phyloP scores from a whole-genome alignment of 108 stramenopile species.

The Skeletonema costatum region DNA sequence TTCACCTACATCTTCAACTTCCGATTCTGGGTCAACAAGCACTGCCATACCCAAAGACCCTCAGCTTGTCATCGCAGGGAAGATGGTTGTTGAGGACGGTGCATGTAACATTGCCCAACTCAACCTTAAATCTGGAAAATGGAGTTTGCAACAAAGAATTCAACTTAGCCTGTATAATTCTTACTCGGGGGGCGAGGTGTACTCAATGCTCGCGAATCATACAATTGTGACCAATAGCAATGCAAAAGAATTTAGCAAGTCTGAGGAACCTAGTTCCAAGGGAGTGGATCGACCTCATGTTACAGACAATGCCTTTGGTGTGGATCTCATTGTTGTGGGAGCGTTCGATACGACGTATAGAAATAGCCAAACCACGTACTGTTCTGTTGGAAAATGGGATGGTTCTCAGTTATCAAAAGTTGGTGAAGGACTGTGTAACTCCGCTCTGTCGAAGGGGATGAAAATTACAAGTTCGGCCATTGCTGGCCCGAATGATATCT shows the following conservation, averaged over 20 bases:
- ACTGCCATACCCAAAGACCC: conserved; percentile 47
- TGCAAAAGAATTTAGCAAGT: conserved; percentile 36
- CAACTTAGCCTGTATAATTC: conserved; percentile 87
- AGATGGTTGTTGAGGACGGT: conserved; percentile 80
- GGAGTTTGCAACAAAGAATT: conserved; percentile 79
- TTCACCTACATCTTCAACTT: background rate
- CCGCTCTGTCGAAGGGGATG: conserved; percentile 86
- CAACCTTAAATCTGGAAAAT: conserved; percentile 65
- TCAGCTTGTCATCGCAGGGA: conserved; percentile 84
- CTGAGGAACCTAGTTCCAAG: conserved; percentile 14
- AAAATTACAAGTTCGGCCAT: conserved; percentile 86
- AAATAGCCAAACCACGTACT: conserved; percentile 94
- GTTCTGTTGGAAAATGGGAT: conserved; percentile 92
- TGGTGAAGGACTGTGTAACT: conserved; percentile 93
- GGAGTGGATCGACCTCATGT: conserved; percentile 40
- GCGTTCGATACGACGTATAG: conserved; percentile 92
- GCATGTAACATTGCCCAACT: conserved; percentile 86
- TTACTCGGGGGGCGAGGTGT: conserved; percentile 88
- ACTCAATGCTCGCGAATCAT: conserved; percentile 81
- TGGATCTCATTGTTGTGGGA: conserved; percentile 91
- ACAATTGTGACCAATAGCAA: conserved; percentile 52
- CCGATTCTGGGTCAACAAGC: background rate
- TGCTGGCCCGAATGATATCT: conserved; percentile 85
- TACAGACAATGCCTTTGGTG: conserved; percentile 31
- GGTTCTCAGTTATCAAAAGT: conserved; percentile 82